These are phyloP conservation scores for Sparassis latifolia DNA, from an alignment of 1,284 basidiomycete genomes.

Conservation along the genomic window DNA sequence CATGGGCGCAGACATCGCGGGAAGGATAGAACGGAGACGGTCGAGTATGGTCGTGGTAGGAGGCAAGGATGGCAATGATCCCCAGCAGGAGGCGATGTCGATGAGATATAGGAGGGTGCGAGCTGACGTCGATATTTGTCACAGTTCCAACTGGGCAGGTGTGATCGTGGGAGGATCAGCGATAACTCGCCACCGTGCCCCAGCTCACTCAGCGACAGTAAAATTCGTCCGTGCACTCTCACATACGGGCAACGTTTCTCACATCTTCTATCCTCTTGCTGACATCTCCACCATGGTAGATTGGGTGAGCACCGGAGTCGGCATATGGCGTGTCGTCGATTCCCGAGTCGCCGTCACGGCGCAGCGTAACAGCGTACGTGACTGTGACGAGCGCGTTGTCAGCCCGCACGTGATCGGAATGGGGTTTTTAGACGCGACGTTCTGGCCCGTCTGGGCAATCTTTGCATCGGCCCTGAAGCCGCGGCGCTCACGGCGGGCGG, in stretches of 20 bases:
- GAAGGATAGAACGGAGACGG: slow-evolving; percentile 19
- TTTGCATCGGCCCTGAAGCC: no score
- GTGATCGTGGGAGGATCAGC: slow-evolving; percentile 17
- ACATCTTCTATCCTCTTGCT: neutral
- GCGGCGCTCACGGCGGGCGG: no score
- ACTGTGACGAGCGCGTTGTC: neutral
- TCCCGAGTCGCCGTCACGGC: neutral
- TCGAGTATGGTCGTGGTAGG: slow-evolving; percentile 23
- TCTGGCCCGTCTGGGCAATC: no score
- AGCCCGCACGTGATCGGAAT: neutral
- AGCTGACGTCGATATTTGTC: slow-evolving; percentile 20
- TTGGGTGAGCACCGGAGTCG: neutral
- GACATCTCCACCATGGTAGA: neutral
- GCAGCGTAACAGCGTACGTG: slow-evolving; percentile 4
- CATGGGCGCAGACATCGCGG: slow-evolving; percentile 38
- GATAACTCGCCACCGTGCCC: slow-evolving; percentile 6
- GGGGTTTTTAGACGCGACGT: no score
- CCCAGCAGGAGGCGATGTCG: slow-evolving; percentile 23
- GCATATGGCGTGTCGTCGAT: no score
- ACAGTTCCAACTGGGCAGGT: slow-evolving; percentile 13
- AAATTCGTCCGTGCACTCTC: neutral
- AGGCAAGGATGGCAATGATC: slow-evolving; percentile 15
- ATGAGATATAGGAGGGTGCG: slow-evolving; percentile 25
- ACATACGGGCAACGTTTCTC: neutral
- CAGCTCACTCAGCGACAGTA: neutral